A percentile compares a stretch with the other conserved stretches of the same genome.
phyloP scores from a whole-genome alignment of 352 stramenopile genomes.

The Pythium monospermum region DNA sequence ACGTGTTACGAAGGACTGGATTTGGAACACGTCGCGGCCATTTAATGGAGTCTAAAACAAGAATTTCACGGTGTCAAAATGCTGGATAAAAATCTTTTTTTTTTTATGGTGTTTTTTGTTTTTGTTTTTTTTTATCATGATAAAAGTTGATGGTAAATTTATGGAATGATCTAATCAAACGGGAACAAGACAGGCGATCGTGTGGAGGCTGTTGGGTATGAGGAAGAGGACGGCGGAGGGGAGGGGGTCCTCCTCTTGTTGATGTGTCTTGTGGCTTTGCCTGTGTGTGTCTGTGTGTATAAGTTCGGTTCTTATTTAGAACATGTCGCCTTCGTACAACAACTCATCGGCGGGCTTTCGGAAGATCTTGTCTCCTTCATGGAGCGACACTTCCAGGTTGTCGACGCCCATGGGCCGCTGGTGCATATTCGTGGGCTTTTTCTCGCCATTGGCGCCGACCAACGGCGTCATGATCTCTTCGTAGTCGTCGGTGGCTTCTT shows the following conservation, averaged over 20 bases:
- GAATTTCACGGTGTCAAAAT: no score
- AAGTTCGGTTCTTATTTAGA: slow-evolving; percentile 31
- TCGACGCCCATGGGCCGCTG: slow-evolving; percentile 59
- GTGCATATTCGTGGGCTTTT: slow-evolving; percentile 54
- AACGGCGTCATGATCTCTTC: slow-evolving; percentile 90
- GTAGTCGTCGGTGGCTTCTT: slow-evolving; percentile 86
- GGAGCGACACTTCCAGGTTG: slow-evolving; percentile 74
- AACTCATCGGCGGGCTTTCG: slow-evolving; percentile 76
- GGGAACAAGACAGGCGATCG: background rate
- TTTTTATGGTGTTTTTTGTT: no score
- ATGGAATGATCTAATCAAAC: background rate
- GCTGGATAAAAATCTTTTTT: no score
- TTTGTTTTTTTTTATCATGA: slow-evolving; percentile 4
- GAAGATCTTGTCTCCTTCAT: slow-evolving; percentile 88
- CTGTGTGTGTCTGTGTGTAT: background rate
- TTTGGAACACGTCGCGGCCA: slow-evolving; percentile 34
- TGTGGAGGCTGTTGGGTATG: no score
- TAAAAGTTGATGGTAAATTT: background rate
- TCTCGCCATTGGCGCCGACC: slow-evolving; percentile 52
- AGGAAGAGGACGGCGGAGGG: background rate
- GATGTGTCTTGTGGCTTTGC: background rate
- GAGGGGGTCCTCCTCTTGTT: background rate
- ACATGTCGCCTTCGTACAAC: slow-evolving; percentile 88
- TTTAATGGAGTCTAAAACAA: slow-evolving; percentile 25
- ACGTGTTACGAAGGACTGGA: slow-evolving; percentile 94